Conservation (phyloP, 129 eudicot genomes). For the Arctium minus region DNA sequence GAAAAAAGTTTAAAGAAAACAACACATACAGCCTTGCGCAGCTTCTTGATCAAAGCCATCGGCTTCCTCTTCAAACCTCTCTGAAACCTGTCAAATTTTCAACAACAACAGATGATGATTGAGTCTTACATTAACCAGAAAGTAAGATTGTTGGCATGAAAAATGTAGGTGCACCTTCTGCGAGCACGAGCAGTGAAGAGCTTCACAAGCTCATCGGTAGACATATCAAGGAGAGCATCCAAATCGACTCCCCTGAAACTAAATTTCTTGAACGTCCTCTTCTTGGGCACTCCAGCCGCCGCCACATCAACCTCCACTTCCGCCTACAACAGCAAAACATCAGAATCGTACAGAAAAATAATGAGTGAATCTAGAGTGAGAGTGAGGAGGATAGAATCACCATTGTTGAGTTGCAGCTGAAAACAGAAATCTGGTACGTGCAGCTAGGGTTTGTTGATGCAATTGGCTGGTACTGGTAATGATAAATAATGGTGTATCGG, state of each 20-base stretch:
- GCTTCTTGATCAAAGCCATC: conserved; percentile 54
- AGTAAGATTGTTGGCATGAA: too few relatives aligned
- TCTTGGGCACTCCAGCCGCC: conserved; percentile 48
- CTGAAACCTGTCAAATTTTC: conserved; percentile 25
- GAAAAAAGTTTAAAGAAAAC: too few relatives aligned
- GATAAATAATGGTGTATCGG: too few relatives aligned
- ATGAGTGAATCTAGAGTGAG: too few relatives aligned
- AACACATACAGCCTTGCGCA: conserved; percentile 48
- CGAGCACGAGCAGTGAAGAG: conserved; percentile 66
- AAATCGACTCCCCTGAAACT: conserved; percentile 74
- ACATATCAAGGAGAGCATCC: conserved; percentile 68
- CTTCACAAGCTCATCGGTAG: conserved; percentile 68
- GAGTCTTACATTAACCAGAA: too few relatives aligned
- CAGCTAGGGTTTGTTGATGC: too few relatives aligned
- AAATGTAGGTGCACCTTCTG: conserved; percentile 36
- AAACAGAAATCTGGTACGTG: too few relatives aligned
- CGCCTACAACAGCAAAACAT: conserved; percentile 30
- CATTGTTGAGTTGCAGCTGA: too few relatives aligned
- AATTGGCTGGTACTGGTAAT: too few relatives aligned
- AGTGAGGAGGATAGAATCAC: too few relatives aligned
- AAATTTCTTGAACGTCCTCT: conserved; percentile 80
- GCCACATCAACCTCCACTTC: conserved; percentile 54
- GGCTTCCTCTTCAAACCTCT: conserved; percentile 55
- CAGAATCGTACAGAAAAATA: too few relatives aligned
- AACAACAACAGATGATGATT: too few relatives aligned